Evolutionary conservation across 306 rosid genomes (phyloP).

Genomic region (Sophora flavescens): DNA sequence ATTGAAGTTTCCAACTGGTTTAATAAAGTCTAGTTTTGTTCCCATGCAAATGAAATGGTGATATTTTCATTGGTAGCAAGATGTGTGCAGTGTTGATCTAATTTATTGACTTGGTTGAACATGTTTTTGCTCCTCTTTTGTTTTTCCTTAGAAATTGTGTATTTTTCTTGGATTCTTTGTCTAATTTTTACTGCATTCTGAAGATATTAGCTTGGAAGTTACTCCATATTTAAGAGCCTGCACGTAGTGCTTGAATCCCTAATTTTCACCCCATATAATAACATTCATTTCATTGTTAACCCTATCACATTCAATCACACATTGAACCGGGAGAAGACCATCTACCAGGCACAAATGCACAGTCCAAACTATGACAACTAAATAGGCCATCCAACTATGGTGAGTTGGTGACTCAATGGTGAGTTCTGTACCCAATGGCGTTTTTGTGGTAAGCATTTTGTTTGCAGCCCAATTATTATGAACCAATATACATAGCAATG

Average conservation of each 20-base stretch:
- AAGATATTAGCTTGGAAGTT: background rate
- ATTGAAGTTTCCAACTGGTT: background rate
- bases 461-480: no score
- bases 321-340: no score
- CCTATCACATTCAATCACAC: no score
- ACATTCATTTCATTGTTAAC: no score
- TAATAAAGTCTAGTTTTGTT: background rate
- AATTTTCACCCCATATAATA: no score
- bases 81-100: background rate
- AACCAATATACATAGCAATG: no score
- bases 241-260: no score
- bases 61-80: background rate
- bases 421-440: constrained; percentile 52
- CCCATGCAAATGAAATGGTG: constrained; percentile 28
- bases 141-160: background rate
- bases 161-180: background rate
- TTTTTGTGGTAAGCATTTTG: constrained; percentile 35
- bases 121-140: background rate
- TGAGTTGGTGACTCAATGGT: no score
- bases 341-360: constrained; percentile 3
- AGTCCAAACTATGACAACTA: constrained; percentile 1
- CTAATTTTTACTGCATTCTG: background rate
- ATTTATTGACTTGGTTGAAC: background rate
- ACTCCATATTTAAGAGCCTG: background rate
- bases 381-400: constrained; percentile 32